phyloP scores from a whole-genome alignment of 371 early-diverging fungal genomes.

The Fennellomyces sp. region DNA sequence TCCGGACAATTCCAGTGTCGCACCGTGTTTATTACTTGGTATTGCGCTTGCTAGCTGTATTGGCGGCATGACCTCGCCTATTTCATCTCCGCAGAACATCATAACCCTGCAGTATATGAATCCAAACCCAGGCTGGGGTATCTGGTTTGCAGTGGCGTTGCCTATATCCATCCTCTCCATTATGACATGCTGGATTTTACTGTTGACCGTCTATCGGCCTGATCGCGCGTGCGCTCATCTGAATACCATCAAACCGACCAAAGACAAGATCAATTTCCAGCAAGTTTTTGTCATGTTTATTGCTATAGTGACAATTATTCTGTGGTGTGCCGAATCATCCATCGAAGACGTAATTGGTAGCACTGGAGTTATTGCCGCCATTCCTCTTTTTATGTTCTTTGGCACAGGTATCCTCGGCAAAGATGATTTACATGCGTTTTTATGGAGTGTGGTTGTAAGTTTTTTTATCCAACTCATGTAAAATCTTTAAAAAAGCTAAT shows the following conservation, averaged over 20 bases:
- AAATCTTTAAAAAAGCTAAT: background rate
- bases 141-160: conserved; percentile 80
- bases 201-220: conserved; percentile 72
- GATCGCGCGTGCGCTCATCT: conserved; percentile 26
- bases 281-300: conserved; percentile 63
- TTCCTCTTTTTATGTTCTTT: conserved; percentile 90
- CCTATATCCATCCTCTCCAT: conserved; percentile 74
- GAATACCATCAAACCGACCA: conserved; percentile 47
- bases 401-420: conserved; percentile 88
- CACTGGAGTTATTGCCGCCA: conserved; percentile 89
- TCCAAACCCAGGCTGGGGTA: conserved; percentile 83
- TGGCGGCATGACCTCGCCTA: conserved; percentile 95
- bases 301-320: conserved; percentile 67
- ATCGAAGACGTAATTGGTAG: conserved; percentile 80
- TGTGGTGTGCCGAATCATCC: conserved; percentile 86
- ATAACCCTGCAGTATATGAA: conserved; percentile 84
- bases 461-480: background rate
- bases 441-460: conserved; percentile 82
- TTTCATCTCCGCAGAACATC: conserved; percentile 93
- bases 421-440: conserved; percentile 90
- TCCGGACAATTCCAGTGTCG: conserved; percentile 52
- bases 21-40: conserved; percentile 85
- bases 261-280: conserved; percentile 25
- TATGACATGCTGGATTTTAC: conserved; percentile 75
- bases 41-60: conserved; percentile 94